These are phyloP conservation scores for Scytalidium lignicola DNA, from an alignment of 2,329 filamentous ascomycete species.

Conservation along the genomic window DNA sequence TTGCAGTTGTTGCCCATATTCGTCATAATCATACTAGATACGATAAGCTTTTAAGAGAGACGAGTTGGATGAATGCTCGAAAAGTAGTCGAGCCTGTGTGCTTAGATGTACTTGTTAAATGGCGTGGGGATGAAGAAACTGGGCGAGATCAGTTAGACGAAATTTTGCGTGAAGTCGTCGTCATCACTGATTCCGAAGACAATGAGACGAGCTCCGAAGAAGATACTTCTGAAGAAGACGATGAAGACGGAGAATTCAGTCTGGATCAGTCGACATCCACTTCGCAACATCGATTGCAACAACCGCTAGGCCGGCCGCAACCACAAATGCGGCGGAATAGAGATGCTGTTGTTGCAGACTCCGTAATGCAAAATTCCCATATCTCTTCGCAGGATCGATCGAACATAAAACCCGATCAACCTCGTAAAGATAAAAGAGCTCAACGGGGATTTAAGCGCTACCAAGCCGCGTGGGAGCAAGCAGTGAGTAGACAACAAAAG, in stretches of 20 bases:
- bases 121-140: constrained; percentile 66
- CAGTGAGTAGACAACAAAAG: constrained; percentile 19
- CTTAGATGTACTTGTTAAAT: constrained; percentile 63
- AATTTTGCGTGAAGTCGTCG: constrained; percentile 60
- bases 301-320: background rate
- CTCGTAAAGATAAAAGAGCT: constrained; percentile 14
- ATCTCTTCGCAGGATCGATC: constrained; percentile 12
- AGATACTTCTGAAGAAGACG: constrained; percentile 13
- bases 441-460: constrained; percentile 28
- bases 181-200: constrained; percentile 42
- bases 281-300: background rate
- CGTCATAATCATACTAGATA: constrained; percentile 63
- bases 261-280: background rate
- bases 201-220: constrained; percentile 13
- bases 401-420: constrained; percentile 8
- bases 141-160: constrained; percentile 63
- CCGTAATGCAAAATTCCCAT: constrained; percentile 1
- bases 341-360: background rate
- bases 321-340: background rate
- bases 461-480: constrained; percentile 29
- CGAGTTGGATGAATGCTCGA: constrained; percentile 53
- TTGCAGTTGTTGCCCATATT: constrained; percentile 62
- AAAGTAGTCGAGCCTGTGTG: constrained; percentile 57
- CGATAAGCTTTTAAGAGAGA: constrained; percentile 54
- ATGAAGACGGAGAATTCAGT: constrained; percentile 3